phyloP scores from a whole-genome alignment of 805 yeast species.

The Kuraishia ogatae region DNA sequence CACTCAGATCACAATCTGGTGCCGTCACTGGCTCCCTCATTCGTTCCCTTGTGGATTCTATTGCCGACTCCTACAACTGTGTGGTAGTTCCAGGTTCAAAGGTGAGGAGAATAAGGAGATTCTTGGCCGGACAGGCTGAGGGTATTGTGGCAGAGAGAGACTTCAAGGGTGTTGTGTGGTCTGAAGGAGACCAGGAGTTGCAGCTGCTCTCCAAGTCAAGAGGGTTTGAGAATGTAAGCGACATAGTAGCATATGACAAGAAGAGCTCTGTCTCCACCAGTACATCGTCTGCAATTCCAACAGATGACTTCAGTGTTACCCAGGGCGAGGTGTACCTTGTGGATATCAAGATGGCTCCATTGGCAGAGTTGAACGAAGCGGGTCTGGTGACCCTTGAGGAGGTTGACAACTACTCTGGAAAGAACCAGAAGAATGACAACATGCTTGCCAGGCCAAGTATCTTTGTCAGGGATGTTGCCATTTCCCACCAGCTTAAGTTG shows the following conservation, averaged over 20 bases:
- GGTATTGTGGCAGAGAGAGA: slow-evolving; percentile 88
- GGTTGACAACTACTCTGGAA: slow-evolving; percentile 56
- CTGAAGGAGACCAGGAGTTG: slow-evolving; percentile 72
- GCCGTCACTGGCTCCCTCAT: slow-evolving; percentile 61
- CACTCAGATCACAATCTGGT: slow-evolving; percentile 29
- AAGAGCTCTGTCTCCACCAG: slow-evolving; percentile 25
- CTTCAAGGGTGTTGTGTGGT: slow-evolving; percentile 87
- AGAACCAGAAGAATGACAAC: slow-evolving; percentile 42
- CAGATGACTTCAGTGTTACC: slow-evolving; percentile 61
- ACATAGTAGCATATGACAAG: slow-evolving; percentile 30
- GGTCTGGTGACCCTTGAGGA: slow-evolving; percentile 66
- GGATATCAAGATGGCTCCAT: slow-evolving; percentile 75
- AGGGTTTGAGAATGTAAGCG: slow-evolving; percentile 22
- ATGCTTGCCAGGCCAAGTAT: slow-evolving; percentile 60
- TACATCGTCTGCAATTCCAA: slow-evolving; percentile 56
- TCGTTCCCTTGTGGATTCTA: slow-evolving; percentile 70
- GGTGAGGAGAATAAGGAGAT: slow-evolving; percentile 85
- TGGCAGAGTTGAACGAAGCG: slow-evolving; percentile 40
- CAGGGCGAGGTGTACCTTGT: slow-evolving; percentile 84
- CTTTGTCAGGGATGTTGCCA: slow-evolving; percentile 81
- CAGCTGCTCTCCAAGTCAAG: slow-evolving; percentile 36
- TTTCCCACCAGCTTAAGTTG: slow-evolving; percentile 67
- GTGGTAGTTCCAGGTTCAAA: slow-evolving; percentile 87
- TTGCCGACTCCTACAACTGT: slow-evolving; percentile 81
- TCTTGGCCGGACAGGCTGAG: slow-evolving; percentile 92